These are phyloP conservation scores for Corynespora cassiicola DNA, from an alignment of 2,329 filamentous ascomycete species.

Conservation along the genomic window DNA sequence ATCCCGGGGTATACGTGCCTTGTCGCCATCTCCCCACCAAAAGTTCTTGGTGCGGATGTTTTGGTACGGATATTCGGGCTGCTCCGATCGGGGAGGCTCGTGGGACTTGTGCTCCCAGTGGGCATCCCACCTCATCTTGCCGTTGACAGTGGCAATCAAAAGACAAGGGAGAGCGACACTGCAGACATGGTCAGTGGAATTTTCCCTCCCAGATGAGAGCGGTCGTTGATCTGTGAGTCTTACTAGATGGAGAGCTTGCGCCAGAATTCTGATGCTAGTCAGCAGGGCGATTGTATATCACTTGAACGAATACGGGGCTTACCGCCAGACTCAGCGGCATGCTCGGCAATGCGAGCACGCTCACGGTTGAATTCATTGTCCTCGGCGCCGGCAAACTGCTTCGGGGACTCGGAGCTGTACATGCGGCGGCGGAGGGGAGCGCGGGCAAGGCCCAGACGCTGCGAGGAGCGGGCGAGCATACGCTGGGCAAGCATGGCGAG, in stretches of 20 bases:
- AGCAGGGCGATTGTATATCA: slow-evolving; percentile 1
- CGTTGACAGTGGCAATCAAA: slow-evolving; percentile 76
- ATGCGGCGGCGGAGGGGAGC: slow-evolving; percentile 69
- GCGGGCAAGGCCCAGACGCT: slow-evolving; percentile 65
- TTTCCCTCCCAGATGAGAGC: slow-evolving; percentile 2
- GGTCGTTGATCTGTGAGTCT: slow-evolving; percentile 46
- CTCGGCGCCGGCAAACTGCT: slow-evolving; percentile 65
- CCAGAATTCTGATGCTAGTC: slow-evolving; percentile 75
- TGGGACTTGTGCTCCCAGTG: slow-evolving; percentile 97
- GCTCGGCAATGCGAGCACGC: slow-evolving; percentile 86
- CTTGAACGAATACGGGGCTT: slow-evolving; percentile 42
- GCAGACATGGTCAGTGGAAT: slow-evolving; percentile 24
- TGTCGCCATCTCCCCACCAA: slow-evolving; percentile 94
- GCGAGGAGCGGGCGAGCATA: slow-evolving; percentile 50
- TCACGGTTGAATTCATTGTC: slow-evolving; percentile 96
- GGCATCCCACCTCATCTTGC: slow-evolving; percentile 89
- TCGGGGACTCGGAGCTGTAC: slow-evolving; percentile 67
- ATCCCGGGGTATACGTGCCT: slow-evolving; percentile 63
- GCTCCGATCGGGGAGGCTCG: slow-evolving; percentile 86
- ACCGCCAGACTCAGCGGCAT: slow-evolving; percentile 86
- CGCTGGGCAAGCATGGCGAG: slow-evolving; percentile 44
- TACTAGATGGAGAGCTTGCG: slow-evolving; percentile 96
- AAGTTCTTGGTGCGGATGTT: slow-evolving; percentile 98
- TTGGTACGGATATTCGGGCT: slow-evolving; percentile 93
- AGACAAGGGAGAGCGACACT: slow-evolving; percentile 80